Percentiles rank a stretch among this genome's conserved stretches.
Conservation (phyloP, 768 basidiomycete genomes). For the Hygrocybe punicea region DNA sequence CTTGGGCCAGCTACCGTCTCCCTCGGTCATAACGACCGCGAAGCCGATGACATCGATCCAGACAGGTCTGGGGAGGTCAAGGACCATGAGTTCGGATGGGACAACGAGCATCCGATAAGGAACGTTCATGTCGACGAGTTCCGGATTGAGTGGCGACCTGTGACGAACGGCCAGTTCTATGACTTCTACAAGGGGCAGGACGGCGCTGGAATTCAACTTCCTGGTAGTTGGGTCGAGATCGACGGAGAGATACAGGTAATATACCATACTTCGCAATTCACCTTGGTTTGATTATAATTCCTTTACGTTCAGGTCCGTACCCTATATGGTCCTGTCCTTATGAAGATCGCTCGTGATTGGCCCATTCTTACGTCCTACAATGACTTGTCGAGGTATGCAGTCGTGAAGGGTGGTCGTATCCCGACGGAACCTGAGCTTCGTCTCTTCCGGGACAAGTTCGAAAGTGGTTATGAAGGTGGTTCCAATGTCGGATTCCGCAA, state of each 20-base stretch:
- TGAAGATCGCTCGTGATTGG: slow-evolving; percentile 80
- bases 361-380: slow-evolving; percentile 78
- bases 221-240: slow-evolving; percentile 70
- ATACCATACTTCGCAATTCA: neutral
- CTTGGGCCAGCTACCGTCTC: slow-evolving; percentile 58
- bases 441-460: slow-evolving; percentile 71
- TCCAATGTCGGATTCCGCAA: slow-evolving; percentile 85
- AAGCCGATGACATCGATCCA: slow-evolving; percentile 55
- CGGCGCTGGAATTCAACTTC: slow-evolving; percentile 48
- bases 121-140: slow-evolving; percentile 62
- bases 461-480: slow-evolving; percentile 70
- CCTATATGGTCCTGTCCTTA: slow-evolving; percentile 76
- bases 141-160: slow-evolving; percentile 77
- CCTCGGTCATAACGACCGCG: slow-evolving; percentile 82
- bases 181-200: slow-evolving; percentile 51
- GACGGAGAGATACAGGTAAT: slow-evolving; percentile 50
- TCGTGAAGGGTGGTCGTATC: slow-evolving; percentile 84
- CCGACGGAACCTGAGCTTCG: slow-evolving; percentile 88
- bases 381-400: slow-evolving; percentile 76
- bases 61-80: slow-evolving; percentile 37
- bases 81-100: slow-evolving; percentile 86
- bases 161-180: slow-evolving; percentile 87
- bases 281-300: neutral
- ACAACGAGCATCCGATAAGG: slow-evolving; percentile 80
- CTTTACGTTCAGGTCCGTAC: slow-evolving; percentile 61